A percentile compares a stretch with the other conserved stretches of the same genome.
Conservation (phyloP, 31 red algal genomes). For the Odonthalia washingtoniensis region DNA sequence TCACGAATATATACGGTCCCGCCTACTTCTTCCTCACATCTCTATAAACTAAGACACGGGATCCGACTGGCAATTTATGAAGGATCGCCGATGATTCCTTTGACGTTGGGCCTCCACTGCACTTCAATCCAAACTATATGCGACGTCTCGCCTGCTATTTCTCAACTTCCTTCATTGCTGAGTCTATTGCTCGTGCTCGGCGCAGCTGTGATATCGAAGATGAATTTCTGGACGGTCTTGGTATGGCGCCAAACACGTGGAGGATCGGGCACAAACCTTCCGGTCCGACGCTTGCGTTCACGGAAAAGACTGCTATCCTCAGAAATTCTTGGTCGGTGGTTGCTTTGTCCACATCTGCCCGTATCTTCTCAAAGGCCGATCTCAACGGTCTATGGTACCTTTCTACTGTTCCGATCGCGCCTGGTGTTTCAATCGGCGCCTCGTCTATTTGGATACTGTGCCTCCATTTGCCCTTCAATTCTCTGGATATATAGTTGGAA, state of each 20-base stretch:
- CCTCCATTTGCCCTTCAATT: no score
- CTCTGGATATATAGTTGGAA: no score
- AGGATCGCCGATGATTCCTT: background rate
- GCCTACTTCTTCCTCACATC: background rate
- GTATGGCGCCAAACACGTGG: background rate
- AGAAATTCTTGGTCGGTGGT: background rate
- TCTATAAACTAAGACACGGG: background rate
- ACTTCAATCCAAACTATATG: background rate
- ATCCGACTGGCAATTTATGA: background rate
- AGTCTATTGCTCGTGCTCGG: background rate
- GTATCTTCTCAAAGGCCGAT: no score
- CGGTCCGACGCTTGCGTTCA: background rate
- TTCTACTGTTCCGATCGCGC: no score
- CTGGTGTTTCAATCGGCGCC: no score
- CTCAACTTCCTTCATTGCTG: background rate
- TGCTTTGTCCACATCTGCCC: no score
- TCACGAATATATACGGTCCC: background rate
- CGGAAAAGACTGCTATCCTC: background rate
- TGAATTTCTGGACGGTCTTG: background rate
- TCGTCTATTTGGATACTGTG: no score
- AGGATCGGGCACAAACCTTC: background rate
- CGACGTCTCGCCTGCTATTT: background rate
- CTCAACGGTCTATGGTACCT: no score
- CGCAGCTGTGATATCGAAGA: background rate
- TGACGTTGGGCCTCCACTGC: background rate